Conservation (phyloP, 768 basidiomycete species). For the Psilocybe sp. region DNA sequence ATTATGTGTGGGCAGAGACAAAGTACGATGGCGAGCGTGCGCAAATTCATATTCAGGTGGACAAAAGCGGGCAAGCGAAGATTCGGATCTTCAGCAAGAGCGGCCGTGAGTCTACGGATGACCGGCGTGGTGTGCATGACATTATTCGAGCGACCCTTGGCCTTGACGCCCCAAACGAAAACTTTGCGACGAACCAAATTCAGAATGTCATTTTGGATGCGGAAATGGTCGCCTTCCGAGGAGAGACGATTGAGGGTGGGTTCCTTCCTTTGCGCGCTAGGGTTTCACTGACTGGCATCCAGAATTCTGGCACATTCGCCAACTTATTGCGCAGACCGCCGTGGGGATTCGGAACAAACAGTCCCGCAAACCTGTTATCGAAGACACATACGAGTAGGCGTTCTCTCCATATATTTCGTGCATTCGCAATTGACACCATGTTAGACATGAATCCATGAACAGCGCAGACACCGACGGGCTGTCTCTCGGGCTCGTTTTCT, state of each 20-base stretch:
- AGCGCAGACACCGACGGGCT: constrained; percentile 35
- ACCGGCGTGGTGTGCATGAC: constrained; percentile 62
- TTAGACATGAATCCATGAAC: constrained; percentile 23
- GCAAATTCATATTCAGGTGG: constrained; percentile 78
- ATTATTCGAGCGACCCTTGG: constrained; percentile 63
- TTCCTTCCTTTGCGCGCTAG: constrained; percentile 7
- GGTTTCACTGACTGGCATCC: not conserved
- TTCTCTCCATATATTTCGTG: not conserved
- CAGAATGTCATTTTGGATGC: constrained; percentile 65
- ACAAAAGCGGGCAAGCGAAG: constrained; percentile 28
- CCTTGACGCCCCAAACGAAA: constrained; percentile 1
- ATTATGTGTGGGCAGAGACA: constrained; percentile 78
- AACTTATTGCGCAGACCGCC: constrained; percentile 57
- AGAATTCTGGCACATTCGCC: constrained; percentile 79
- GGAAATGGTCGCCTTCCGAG: constrained; percentile 86
- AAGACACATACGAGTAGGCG: constrained; percentile 16
- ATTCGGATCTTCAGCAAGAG: constrained; percentile 90
- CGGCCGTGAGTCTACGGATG: constrained; percentile 75
- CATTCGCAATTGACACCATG: not conserved
- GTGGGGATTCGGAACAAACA: constrained; percentile 40
- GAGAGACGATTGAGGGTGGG: constrained; percentile 68
- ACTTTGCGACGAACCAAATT: constrained; percentile 20
- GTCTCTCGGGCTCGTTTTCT: constrained; percentile 82
- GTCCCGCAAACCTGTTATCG: constrained; percentile 12
- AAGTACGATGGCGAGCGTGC: constrained; percentile 97